Evolutionary conservation across 306 rosid species (phyloP).

Genomic region (Prosopis cineraria): DNA sequence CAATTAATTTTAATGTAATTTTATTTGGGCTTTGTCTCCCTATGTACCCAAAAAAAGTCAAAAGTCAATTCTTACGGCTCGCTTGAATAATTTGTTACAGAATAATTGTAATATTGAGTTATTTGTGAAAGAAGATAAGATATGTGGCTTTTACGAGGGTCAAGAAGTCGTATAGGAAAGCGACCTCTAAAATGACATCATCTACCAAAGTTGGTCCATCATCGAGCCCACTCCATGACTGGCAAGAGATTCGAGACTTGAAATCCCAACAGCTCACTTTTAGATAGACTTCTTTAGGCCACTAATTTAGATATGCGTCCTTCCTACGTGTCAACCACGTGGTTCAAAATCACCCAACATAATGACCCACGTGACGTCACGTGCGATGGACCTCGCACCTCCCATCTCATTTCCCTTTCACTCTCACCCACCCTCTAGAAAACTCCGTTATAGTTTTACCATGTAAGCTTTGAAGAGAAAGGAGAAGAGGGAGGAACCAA

Average conservation of each 20-base stretch:
- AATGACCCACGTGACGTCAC: conserved; percentile 56
- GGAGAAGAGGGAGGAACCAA: conserved; percentile 16
- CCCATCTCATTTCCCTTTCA: not conserved
- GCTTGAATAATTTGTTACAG: not conserved
- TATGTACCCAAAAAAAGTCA: no score
- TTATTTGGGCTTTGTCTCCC: no score
- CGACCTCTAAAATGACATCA: not conserved
- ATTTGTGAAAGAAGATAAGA: not conserved
- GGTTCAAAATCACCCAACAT: conserved; percentile 36
- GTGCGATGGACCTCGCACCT: conserved; percentile 36
- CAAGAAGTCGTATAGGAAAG: not conserved
- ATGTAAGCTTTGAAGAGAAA: not conserved
- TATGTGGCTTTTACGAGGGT: not conserved
- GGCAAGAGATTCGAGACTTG: not conserved
- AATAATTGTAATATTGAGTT: not conserved
- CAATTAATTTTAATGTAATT: no score
- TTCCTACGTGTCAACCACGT: conserved; percentile 45
- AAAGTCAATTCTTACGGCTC: not conserved
- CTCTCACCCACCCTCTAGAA: conserved; percentile 16
- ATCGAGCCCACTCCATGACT: no score
- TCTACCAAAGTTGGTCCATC: conserved; percentile 14
- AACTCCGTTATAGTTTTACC: conserved; percentile 23
- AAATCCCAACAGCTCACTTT: conserved; percentile 26
- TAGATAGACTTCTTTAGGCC: conserved; percentile 59
- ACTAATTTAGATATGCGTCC: conserved; percentile 61